phyloP scores from a whole-genome alignment of 75 land plant genomes.

The Selaginella moellendorffii region DNA sequence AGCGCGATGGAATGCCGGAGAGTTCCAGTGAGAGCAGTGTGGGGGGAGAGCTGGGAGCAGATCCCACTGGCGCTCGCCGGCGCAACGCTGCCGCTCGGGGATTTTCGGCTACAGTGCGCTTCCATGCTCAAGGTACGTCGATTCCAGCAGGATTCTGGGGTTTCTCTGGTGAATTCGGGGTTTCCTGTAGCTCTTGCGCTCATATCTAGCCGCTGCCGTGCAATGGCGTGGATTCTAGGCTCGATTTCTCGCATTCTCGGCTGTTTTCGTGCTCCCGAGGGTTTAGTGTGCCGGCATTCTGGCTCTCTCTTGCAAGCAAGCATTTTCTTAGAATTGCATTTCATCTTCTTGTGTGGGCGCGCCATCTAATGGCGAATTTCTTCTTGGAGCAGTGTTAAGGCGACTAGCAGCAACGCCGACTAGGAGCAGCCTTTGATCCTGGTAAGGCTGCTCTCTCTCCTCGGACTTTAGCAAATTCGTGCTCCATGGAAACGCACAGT shows the following conservation, averaged over 20 bases:
- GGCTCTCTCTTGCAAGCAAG: background rate
- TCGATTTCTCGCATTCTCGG: background rate
- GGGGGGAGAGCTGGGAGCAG: background rate
- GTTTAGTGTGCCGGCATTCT: background rate
- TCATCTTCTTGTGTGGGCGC: too few species aligned
- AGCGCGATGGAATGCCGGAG: background rate
- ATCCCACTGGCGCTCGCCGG: background rate
- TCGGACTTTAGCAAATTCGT: background rate
- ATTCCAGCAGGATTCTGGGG: background rate
- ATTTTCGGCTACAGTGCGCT: background rate
- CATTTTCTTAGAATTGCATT: too few species aligned
- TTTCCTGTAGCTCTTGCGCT: too few species aligned
- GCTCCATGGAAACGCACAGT: background rate
- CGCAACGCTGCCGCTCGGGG: background rate
- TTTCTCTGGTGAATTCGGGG: background rate
- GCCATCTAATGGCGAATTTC: too few species aligned
- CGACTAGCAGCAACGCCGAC: too few species aligned
- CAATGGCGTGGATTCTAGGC: background rate
- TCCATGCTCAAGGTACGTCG: background rate
- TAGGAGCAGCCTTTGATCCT: too few species aligned
- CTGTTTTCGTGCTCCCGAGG: background rate
- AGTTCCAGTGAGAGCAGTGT: background rate
- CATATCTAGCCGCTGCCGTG: too few species aligned
- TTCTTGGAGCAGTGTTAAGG: too few species aligned
- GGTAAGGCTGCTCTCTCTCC: too few species aligned